These are phyloP conservation scores for Trametes hirsuta DNA, from an alignment of 1,284 basidiomycete genomes.

Conservation along the genomic window DNA sequence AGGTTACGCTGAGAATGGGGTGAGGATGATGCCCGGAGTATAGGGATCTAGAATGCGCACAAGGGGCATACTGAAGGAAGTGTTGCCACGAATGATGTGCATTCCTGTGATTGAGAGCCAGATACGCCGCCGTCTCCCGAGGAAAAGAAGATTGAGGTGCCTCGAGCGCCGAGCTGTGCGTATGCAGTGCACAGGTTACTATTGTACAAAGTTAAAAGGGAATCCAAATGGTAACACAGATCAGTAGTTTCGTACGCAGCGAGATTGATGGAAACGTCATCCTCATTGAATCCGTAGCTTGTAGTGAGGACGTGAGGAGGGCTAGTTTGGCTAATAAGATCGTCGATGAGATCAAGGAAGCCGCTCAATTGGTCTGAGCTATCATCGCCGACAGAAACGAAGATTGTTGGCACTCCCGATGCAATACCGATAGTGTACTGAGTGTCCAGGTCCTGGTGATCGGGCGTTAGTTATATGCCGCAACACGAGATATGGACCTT, in stretches of 20 bases:
- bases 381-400: constrained; percentile 24
- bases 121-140: constrained; percentile 66
- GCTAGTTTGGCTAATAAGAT: constrained; percentile 45
- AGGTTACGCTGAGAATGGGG: constrained; percentile 51
- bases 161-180: constrained; percentile 54
- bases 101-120: constrained; percentile 55
- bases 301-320: constrained; percentile 63
- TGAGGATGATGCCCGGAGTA: background rate
- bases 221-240: background rate
- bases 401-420: constrained; percentile 42
- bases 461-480: too few relatives aligned
- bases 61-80: constrained; percentile 67
- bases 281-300: constrained; percentile 43
- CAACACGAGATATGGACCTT: constrained; percentile 22
- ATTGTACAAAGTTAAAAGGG: background rate
- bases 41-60: constrained; percentile 16
- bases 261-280: constrained; percentile 35
- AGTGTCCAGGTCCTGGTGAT: constrained; percentile 52
- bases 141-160: constrained; percentile 62
- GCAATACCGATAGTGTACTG: constrained; percentile 65
- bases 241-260: constrained; percentile 45
- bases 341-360: constrained; percentile 22
- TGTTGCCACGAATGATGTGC: constrained; percentile 57
- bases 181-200: constrained; percentile 20
- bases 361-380: constrained; percentile 17